Percentiles rank a stretch among this genome's conserved stretches.
phyloP scores from a whole-genome alignment of 2,329 filamentous ascomycete species.

The Penicillium thymicola region DNA sequence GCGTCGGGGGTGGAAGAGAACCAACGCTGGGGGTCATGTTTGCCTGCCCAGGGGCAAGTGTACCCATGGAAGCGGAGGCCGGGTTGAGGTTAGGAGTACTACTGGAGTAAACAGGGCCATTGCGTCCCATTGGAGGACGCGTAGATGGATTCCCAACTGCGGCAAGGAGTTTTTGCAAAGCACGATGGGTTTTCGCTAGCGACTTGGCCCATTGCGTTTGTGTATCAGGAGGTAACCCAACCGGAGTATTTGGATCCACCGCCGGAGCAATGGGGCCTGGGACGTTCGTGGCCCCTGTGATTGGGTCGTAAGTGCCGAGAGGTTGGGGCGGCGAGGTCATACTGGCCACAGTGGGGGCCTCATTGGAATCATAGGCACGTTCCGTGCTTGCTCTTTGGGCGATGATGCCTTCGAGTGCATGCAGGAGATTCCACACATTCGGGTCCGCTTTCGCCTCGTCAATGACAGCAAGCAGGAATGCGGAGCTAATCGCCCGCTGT shows the following conservation, averaged over 20 bases:
- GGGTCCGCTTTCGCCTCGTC: constrained; percentile 44
- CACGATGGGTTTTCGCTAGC: constrained; percentile 45
- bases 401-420: constrained; percentile 45
- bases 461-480: constrained; percentile 47
- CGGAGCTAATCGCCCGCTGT: constrained; percentile 48
- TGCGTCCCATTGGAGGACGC: constrained; percentile 15
- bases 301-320: constrained; percentile 23
- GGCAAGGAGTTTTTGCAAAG: constrained; percentile 45
- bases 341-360: constrained; percentile 10
- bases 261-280: constrained; percentile 25
- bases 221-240: constrained; percentile 29
- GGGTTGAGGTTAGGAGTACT: constrained; percentile 16
- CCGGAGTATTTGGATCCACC: constrained; percentile 29
- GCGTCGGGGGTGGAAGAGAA: constrained; percentile 45
- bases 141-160: constrained; percentile 33
- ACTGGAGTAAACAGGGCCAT: constrained; percentile 16
- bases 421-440: constrained; percentile 40
- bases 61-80: constrained; percentile 12
- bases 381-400: constrained; percentile 41
- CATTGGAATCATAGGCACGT: constrained; percentile 25
- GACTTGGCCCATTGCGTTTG: constrained; percentile 48
- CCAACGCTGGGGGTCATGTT: constrained; percentile 34
- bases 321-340: constrained; percentile 20
- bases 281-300: constrained; percentile 31
- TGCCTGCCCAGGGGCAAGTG: constrained; percentile 19